Percentiles rank a stretch among this genome's conserved stretches.
These are phyloP conservation scores for Acacia crassicarpa DNA, from an alignment of 306 rosid genomes.

Conservation along the genomic window DNA sequence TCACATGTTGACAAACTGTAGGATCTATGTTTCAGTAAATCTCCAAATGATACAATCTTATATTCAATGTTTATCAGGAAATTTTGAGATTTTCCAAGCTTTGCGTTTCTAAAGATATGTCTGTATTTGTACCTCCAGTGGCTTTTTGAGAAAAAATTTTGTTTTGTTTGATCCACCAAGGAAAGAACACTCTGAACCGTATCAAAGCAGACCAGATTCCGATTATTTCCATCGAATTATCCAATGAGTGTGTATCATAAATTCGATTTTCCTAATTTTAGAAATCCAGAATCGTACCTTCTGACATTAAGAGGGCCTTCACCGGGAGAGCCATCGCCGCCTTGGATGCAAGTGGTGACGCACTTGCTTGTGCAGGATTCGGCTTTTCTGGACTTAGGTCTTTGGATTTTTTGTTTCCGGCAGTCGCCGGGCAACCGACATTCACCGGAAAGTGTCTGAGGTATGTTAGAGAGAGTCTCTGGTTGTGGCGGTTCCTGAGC, in stretches of 20 bases:
- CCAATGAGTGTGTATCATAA: background rate
- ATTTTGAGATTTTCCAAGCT: background rate
- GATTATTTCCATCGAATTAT: background rate
- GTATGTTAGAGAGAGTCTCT: slow-evolving; percentile 75
- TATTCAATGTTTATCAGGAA: background rate
- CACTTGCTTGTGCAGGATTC: slow-evolving; percentile 86
- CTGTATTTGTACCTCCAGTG: background rate
- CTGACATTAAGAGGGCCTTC: slow-evolving; percentile 86
- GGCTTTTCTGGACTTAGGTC: slow-evolving; percentile 83
- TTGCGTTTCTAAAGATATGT: background rate
- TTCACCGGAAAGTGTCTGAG: slow-evolving; percentile 84
- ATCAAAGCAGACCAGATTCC: background rate
- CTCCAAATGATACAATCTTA: background rate
- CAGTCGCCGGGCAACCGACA: slow-evolving; percentile 56
- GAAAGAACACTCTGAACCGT: background rate
- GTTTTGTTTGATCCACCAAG: background rate
- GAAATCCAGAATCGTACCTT: slow-evolving; percentile 43
- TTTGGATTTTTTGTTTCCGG: slow-evolving; percentile 69
- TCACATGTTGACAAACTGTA: background rate
- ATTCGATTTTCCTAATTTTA: background rate
- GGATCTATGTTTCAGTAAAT: background rate
- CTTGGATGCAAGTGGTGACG: slow-evolving; percentile 87
- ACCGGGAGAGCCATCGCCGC: slow-evolving; percentile 95
- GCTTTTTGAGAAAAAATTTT: background rate
- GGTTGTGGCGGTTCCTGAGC: slow-evolving; percentile 35